These are phyloP conservation scores for Penicillium waksmanii DNA, from an alignment of 495 filamentous ascomycete genomes.

Conservation along the genomic window DNA sequence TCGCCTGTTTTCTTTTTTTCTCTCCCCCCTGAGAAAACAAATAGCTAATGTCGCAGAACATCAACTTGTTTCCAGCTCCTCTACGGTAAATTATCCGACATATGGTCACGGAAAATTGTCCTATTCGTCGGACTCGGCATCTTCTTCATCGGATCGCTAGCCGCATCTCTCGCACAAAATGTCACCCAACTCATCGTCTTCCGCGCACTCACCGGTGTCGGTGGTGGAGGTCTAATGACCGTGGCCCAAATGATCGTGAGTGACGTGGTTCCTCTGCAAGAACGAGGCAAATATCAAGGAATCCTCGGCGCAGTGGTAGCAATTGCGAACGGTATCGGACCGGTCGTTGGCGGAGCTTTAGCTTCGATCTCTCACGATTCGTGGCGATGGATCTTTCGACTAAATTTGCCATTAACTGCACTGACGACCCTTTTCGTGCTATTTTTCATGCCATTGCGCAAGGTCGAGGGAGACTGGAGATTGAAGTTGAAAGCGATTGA, in stretches of 20 bases:
- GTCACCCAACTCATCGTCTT: constrained; percentile 58
- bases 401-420: constrained; percentile 52
- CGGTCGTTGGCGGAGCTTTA: constrained; percentile 57
- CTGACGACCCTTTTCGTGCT: constrained; percentile 52
- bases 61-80: constrained; percentile 60
- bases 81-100: constrained; percentile 59
- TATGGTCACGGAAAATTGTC: constrained; percentile 60
- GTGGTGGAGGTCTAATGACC: constrained; percentile 60
- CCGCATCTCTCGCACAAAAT: constrained; percentile 53
- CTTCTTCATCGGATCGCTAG: constrained; percentile 59
- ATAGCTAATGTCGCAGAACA: constrained; percentile 34
- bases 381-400: constrained; percentile 61
- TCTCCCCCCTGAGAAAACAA: neutral
- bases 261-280: constrained; percentile 57
- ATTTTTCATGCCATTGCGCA: constrained; percentile 55
- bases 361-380: constrained; percentile 43
- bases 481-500: constrained; percentile 54
- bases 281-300: constrained; percentile 63
- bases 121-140: constrained; percentile 54
- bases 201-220: constrained; percentile 58
- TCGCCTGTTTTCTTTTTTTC: neutral
- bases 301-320: constrained; percentile 59
- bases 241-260: constrained; percentile 58
- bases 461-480: constrained; percentile 54
- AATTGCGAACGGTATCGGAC: constrained; percentile 57